These are phyloP conservation scores for Phytopythium cucurbitacearum DNA, from an alignment of 352 stramenopile species.

Conservation along the genomic window DNA sequence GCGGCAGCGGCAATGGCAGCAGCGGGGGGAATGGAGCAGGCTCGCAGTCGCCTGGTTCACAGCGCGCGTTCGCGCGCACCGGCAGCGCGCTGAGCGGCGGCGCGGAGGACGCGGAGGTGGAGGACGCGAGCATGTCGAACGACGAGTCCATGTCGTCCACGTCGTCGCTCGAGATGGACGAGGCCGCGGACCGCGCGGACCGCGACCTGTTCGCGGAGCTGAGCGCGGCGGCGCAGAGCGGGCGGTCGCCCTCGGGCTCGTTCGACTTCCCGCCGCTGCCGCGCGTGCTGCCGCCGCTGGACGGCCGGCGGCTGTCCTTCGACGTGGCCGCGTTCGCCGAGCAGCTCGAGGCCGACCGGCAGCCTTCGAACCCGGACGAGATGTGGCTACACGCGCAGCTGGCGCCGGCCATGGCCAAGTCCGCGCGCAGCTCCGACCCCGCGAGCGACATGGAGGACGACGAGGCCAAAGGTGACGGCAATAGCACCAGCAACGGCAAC, in stretches of 20 bases:
- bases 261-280: slow-evolving; percentile 26
- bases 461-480: slow-evolving; percentile 27
- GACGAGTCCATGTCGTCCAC: slow-evolving; percentile 63
- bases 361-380: slow-evolving; percentile 1
- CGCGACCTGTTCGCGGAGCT: slow-evolving; percentile 8
- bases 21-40: slow-evolving; percentile 6
- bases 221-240: slow-evolving; percentile 1
- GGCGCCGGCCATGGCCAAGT: slow-evolving; percentile 50
- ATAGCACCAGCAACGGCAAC: slow-evolving; percentile 2
- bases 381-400: slow-evolving; percentile 54
- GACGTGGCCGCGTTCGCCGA: slow-evolving; percentile 10
- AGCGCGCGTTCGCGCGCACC: slow-evolving; percentile 5
- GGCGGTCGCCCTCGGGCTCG: slow-evolving; percentile 11
- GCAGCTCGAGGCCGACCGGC: neutral
- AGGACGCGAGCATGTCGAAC: slow-evolving; percentile 50
- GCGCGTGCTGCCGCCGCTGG: slow-evolving; percentile 6
- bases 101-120: slow-evolving; percentile 13
- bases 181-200: slow-evolving; percentile 6
- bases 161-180: slow-evolving; percentile 34
- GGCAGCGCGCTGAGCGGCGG: slow-evolving; percentile 9
- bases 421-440: slow-evolving; percentile 15
- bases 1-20: neutral
- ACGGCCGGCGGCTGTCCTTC: slow-evolving; percentile 18
- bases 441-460: slow-evolving; percentile 37
- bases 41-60: neutral